phyloP scores from a whole-genome alignment of 2,329 filamentous ascomycete genomes.

The Monosporascus sp. region DNA sequence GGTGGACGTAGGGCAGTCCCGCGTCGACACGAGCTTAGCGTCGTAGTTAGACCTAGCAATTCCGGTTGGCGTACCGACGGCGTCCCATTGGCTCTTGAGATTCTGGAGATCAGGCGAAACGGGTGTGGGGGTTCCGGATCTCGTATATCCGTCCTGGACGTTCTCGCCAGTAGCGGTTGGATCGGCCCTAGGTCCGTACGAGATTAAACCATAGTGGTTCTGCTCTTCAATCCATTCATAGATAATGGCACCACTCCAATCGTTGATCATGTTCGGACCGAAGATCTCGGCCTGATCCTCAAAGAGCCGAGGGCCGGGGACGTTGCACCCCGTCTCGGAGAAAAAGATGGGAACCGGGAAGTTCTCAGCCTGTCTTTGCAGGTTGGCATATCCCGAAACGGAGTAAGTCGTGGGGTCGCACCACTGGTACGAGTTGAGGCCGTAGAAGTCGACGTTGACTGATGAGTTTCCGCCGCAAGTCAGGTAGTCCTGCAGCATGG shows the following conservation, averaged over 20 bases:
- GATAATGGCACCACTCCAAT: conserved; percentile 72
- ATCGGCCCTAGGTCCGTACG: conserved; percentile 60
- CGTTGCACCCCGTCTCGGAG: conserved; percentile 83
- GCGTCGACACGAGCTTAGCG: conserved; percentile 53
- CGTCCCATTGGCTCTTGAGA: conserved; percentile 71
- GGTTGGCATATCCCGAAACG: conserved; percentile 62
- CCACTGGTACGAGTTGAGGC: conserved; percentile 82
- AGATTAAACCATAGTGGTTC: conserved; percentile 77
- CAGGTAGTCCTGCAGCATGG: conserved; percentile 64
- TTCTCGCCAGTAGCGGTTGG: conserved; percentile 47
- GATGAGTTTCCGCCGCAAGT: conserved; percentile 67
- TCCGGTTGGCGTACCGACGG: conserved; percentile 58
- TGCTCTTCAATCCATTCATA: conserved; percentile 88
- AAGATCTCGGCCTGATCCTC: conserved; percentile 74
- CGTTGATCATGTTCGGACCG: conserved; percentile 63
- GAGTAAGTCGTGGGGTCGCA: conserved; percentile 57
- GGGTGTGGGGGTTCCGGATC: conserved; percentile 68
- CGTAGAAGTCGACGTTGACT: conserved; percentile 77
- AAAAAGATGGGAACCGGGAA: conserved; percentile 87
- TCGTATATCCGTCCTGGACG: conserved; percentile 60
- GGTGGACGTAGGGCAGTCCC: conserved; percentile 67
- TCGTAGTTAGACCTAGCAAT: conserved; percentile 62
- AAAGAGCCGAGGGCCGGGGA: conserved; percentile 55
- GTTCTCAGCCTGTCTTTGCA: conserved; percentile 60
- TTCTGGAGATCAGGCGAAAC: conserved; percentile 73